These are phyloP conservation scores for Trypanosoma lewisi DNA, from an alignment of 208 protist genomes.

Conservation along the genomic window DNA sequence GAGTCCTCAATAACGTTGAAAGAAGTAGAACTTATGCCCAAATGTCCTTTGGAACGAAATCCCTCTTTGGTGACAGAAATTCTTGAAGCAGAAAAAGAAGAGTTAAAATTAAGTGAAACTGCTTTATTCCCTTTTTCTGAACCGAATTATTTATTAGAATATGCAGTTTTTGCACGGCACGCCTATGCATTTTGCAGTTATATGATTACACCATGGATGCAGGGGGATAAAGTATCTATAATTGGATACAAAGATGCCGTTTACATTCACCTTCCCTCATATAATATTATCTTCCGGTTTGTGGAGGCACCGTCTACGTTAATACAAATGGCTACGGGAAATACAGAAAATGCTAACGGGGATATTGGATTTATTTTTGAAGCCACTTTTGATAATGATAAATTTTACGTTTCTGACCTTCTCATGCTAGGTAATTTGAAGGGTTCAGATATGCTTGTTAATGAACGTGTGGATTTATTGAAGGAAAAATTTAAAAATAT, in stretches of 20 bases:
- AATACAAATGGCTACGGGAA: conserved; percentile 10
- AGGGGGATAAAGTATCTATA: conserved; percentile 75
- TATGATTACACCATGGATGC: conserved; percentile 73
- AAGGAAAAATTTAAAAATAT: conserved; percentile 52
- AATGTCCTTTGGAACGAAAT: conserved; percentile 56
- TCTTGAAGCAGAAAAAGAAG: conserved; percentile 40
- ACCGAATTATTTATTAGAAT: conserved; percentile 84
- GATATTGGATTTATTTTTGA: conserved; percentile 65
- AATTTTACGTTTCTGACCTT: conserved; percentile 81
- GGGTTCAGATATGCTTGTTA: conserved; percentile 54
- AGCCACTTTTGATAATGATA: conserved; percentile 55
- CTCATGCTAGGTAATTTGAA: conserved; percentile 52
- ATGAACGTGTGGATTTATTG: conserved; percentile 61
- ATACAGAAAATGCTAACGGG: conserved; percentile 6
- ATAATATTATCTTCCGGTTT: conserved; percentile 67
- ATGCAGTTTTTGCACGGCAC: conserved; percentile 66
- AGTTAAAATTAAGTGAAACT: conserved; percentile 30
- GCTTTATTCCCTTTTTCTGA: conserved; percentile 70
- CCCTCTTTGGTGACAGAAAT: conserved; percentile 48
- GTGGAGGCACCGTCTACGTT: conserved; percentile 17
- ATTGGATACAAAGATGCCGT: conserved; percentile 60
- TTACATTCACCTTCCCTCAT: conserved; percentile 78
- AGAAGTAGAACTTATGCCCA: conserved; percentile 53
- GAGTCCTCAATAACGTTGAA: conserved; percentile 42
- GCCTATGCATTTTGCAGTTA: conserved; percentile 64